A percentile compares a stretch with the other conserved stretches of the same genome.
Evolutionary conservation across 192 early-diverging fungal species (phyloP).

Genomic region (Irineochytrium annulatum): DNA sequence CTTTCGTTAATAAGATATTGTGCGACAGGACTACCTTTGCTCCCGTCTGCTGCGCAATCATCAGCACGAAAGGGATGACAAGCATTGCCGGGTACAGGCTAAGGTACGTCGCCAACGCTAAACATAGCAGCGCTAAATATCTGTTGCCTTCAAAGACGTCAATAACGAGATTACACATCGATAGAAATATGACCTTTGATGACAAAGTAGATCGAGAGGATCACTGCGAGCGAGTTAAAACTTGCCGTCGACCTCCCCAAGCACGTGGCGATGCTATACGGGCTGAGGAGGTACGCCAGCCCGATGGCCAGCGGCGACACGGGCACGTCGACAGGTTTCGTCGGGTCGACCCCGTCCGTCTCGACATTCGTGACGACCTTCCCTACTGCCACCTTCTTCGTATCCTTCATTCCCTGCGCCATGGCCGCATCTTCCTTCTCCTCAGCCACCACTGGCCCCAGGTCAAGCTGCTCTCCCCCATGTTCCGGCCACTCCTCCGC

Average conservation of each 20-base stretch:
- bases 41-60: slow-evolving; percentile 33
- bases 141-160: slow-evolving; percentile 48
- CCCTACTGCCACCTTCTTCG: no score
- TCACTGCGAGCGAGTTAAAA: slow-evolving; percentile 72
- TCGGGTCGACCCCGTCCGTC: slow-evolving; percentile 25
- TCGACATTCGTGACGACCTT: no score
- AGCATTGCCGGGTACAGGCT: slow-evolving; percentile 86
- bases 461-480: slow-evolving; percentile 2
- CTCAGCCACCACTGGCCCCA: slow-evolving; percentile 4
- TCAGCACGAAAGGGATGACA: slow-evolving; percentile 51
- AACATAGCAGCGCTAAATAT: slow-evolving; percentile 58
- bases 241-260: slow-evolving; percentile 69
- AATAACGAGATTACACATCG: background rate
- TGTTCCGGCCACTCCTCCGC: slow-evolving; percentile 13
- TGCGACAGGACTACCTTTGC: slow-evolving; percentile 2
- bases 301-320: slow-evolving; percentile 40
- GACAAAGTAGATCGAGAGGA: slow-evolving; percentile 69
- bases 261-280: slow-evolving; percentile 71
- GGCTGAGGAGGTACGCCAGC: slow-evolving; percentile 75
- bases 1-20: background rate
- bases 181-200: slow-evolving; percentile 39
- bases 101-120: slow-evolving; percentile 79
- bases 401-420: slow-evolving; percentile 12
- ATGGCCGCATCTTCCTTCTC: slow-evolving; percentile 5
- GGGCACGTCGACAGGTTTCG: slow-evolving; percentile 28